These are phyloP conservation scores for Erodium moschatum DNA, from an alignment of 441 rosid genomes.

Conservation along the genomic window DNA sequence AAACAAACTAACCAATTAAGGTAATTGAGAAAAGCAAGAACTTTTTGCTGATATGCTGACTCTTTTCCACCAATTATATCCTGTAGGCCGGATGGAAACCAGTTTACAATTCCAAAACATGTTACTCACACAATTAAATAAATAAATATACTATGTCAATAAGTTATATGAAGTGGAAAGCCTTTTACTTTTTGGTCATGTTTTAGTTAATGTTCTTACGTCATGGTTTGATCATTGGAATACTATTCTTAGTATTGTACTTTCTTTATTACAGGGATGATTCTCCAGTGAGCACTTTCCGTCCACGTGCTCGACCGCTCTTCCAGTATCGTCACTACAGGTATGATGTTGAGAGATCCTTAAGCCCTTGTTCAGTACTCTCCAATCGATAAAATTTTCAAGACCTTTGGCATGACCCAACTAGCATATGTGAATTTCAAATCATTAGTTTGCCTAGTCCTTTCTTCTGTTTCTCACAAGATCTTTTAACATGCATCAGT, in stretches of 20 bases:
- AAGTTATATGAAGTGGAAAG: neutral
- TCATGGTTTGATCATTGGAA: neutral
- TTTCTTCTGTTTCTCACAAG: conserved; percentile 23
- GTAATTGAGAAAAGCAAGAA: neutral
- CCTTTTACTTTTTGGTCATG: neutral
- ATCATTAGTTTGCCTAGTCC: conserved; percentile 8
- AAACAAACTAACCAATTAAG: neutral
- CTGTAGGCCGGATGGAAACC: neutral
- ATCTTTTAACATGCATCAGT: conserved; percentile 42
- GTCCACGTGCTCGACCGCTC: conserved; percentile 83
- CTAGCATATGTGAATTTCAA: neutral
- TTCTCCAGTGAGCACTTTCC: conserved; percentile 76
- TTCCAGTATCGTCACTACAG: conserved; percentile 98
- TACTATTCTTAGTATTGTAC: conserved; percentile 11
- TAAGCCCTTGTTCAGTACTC: neutral
- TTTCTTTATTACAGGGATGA: conserved; percentile 68
- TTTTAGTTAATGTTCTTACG: neutral
- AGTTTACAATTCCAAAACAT: neutral
- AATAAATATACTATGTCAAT: conserved; percentile 1
- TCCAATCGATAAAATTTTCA: neutral
- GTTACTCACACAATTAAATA: neutral
- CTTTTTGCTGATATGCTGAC: neutral
- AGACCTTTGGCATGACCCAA: neutral
- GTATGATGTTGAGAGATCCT: conserved; percentile 30
- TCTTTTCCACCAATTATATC: neutral